These are phyloP conservation scores for Diphasiastrum complanatum DNA, from an alignment of 83 land plant species.

Conservation along the genomic window DNA sequence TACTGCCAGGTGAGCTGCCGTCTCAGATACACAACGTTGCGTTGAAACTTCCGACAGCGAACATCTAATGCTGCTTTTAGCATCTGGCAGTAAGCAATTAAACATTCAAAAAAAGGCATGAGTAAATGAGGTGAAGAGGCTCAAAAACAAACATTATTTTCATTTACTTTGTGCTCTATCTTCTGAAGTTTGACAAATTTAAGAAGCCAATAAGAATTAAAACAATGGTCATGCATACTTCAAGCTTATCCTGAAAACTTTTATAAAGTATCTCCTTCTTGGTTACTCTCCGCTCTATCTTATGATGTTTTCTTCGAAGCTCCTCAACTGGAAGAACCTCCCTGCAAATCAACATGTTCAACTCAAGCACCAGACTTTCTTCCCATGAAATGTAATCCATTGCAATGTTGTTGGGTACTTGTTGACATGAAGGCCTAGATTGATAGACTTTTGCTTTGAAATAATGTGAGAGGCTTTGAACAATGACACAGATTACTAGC, in stretches of 20 bases:
- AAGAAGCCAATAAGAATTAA: too few species aligned
- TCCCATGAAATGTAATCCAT: too few species aligned
- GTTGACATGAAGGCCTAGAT: constrained; percentile 29
- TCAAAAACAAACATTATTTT: too few species aligned
- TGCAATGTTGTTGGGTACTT: too few species aligned
- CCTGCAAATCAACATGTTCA: constrained; percentile 31
- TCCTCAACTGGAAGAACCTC: constrained; percentile 69
- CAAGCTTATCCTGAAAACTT: constrained; percentile 44
- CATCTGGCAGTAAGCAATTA: not conserved
- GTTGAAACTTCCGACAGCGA: constrained; percentile 48
- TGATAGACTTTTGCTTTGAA: not conserved
- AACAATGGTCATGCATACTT: constrained; percentile 52
- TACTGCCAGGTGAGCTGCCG: constrained; percentile 86
- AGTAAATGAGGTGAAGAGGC: too few species aligned
- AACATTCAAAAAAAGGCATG: not conserved
- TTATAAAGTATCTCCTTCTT: constrained; percentile 42
- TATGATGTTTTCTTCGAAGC: constrained; percentile 37
- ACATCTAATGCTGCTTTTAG: constrained; percentile 41
- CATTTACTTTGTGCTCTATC: too few species aligned
- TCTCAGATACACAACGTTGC: constrained; percentile 54
- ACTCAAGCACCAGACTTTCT: too few species aligned
- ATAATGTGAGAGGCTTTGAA: not conserved
- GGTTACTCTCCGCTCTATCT: constrained; percentile 42
- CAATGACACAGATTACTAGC: too few species aligned
- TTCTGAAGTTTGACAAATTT: too few species aligned